Evolutionary conservation across 495 filamentous ascomycete species (phyloP).

Genomic region (Penicillium ucsense): DNA sequence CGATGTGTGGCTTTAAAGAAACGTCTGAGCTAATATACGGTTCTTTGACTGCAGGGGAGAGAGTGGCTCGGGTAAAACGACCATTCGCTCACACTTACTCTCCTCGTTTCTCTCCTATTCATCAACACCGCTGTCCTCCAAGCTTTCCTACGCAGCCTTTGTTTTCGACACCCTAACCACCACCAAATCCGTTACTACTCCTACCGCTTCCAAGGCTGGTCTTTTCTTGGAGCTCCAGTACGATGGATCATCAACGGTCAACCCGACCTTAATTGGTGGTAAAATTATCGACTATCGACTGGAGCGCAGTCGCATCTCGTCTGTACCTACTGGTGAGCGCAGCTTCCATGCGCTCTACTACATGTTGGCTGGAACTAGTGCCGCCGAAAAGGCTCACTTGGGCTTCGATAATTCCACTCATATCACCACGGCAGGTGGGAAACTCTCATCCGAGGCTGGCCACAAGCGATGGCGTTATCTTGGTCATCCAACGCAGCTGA

Average conservation of each 20-base stretch:
- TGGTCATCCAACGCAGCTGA: slow-evolving; percentile 91
- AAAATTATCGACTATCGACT: slow-evolving; percentile 90
- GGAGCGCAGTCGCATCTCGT: slow-evolving; percentile 80
- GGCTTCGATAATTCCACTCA: slow-evolving; percentile 58
- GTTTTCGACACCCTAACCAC: slow-evolving; percentile 93
- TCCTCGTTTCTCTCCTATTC: slow-evolving; percentile 77
- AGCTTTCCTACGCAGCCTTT: slow-evolving; percentile 86
- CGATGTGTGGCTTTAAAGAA: too few relatives aligned
- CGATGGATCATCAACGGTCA: slow-evolving; percentile 71
- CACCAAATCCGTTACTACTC: slow-evolving; percentile 93
- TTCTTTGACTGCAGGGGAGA: slow-evolving; percentile 56
- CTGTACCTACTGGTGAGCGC: slow-evolving; percentile 87
- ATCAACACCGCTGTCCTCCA: slow-evolving; percentile 83
- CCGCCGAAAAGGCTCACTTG: slow-evolving; percentile 80
- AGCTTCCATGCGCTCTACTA: slow-evolving; percentile 97
- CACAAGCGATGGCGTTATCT: slow-evolving; percentile 89
- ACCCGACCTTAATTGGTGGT: slow-evolving; percentile 78
- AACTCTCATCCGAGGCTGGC: slow-evolving; percentile 40
- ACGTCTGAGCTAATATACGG: neutral
- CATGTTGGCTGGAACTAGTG: slow-evolving; percentile 81
- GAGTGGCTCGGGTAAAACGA: slow-evolving; percentile 92
- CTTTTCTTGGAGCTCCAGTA: slow-evolving; percentile 95
- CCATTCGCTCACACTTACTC: slow-evolving; percentile 77
- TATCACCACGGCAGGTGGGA: slow-evolving; percentile 31
- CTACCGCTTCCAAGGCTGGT: slow-evolving; percentile 89